Evolutionary conservation across 352 stramenopile genomes (phyloP), one percentile per base, ranked within the genome.

Genomic region (Achlya hypogyna): DNA sequence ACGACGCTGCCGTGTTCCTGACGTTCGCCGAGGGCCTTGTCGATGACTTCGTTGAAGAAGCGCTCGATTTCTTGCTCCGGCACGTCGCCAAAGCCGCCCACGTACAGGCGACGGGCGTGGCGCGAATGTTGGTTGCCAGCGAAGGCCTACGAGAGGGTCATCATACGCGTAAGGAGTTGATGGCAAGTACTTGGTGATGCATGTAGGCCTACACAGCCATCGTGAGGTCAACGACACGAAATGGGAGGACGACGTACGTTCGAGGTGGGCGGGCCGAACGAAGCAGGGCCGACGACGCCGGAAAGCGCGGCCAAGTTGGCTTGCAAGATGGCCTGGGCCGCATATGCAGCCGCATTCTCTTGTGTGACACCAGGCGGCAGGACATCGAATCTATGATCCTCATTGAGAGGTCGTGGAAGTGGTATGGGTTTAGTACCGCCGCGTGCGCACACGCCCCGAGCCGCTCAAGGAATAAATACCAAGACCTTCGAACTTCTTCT

Each of bases 101-200:
- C 89, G 77, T 99, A 99, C n/a, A 99, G 72, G 52, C 96, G 86
- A 25, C 97, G 83, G 5, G 95, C 96, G 74, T 99, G 96, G 16
- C 95, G 84, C 18, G 97, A 98, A 69, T 98, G 93, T 75, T 98
- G 95, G 51, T 71, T 75, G 42, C 68, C 63, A 10, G 59, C 54
- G 52, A 64, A 64, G 22, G 54, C 45, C 54, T 64, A 51, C n/a
- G 35, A 52, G 18, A 29, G n/a, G 49, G 22, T 6, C n/a, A n/a
- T n/a, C n/a, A n/a, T n/a, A n/a, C n/a, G n/a, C n/a, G n/a, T n/a
- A n/a, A n/a, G n/a, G n/a, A n/a, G n/a, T n/a, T n/a, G n/a, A n/a
- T n/a, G n/a, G n/a, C n/a, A n/a, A n/a, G 54, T 64, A 64, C 54
- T 25, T 51, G 54, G 29, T 64, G 54, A n/a, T 64, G 54, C 54